These are phyloP conservation scores for Amanita jacksonii DNA, from an alignment of 768 basidiomycete species.

Conservation along the genomic window DNA sequence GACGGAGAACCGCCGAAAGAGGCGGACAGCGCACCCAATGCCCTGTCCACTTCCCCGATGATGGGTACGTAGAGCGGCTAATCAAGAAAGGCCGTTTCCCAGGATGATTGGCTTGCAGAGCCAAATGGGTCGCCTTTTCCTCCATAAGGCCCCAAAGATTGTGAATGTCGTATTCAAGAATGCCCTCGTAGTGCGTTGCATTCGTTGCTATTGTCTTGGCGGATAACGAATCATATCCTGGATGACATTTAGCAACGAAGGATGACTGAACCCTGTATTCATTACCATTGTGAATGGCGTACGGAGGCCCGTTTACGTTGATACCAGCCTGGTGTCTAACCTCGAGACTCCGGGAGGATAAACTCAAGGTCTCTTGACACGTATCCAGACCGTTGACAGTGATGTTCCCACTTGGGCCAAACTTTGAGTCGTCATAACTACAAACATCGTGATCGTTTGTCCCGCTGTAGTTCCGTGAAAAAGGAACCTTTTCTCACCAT, in stretches of 20 bases:
- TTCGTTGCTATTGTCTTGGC: conserved; percentile 56
- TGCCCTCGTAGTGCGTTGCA: conserved; percentile 56
- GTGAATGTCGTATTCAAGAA: conserved; percentile 57
- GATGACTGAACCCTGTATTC: neutral
- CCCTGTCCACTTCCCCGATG: conserved; percentile 60
- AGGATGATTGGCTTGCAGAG: conserved; percentile 41
- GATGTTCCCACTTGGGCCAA: conserved; percentile 66
- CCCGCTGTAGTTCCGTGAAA: too few relatives aligned
- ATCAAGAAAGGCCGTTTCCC: conserved; percentile 65
- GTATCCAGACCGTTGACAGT: conserved; percentile 60
- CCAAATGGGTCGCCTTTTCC: conserved; percentile 53
- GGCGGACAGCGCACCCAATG: conserved; percentile 44
- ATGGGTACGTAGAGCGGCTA: conserved; percentile 59
- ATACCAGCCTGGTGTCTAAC: conserved; percentile 37
- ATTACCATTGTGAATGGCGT: conserved; percentile 64
- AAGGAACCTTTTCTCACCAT: conserved; percentile 32
- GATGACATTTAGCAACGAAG: conserved; percentile 3
- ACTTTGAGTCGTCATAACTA: conserved; percentile 54
- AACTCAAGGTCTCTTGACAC: conserved; percentile 22
- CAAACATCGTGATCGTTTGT: neutral
- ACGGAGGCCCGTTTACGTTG: conserved; percentile 51
- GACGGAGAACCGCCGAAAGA: neutral
- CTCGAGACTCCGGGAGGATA: conserved; percentile 38
- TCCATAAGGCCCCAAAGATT: conserved; percentile 69
- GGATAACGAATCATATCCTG: conserved; percentile 45